phyloP scores from a whole-genome alignment of 2,329 filamentous ascomycete genomes.

The Nannizzia gypsea region DNA sequence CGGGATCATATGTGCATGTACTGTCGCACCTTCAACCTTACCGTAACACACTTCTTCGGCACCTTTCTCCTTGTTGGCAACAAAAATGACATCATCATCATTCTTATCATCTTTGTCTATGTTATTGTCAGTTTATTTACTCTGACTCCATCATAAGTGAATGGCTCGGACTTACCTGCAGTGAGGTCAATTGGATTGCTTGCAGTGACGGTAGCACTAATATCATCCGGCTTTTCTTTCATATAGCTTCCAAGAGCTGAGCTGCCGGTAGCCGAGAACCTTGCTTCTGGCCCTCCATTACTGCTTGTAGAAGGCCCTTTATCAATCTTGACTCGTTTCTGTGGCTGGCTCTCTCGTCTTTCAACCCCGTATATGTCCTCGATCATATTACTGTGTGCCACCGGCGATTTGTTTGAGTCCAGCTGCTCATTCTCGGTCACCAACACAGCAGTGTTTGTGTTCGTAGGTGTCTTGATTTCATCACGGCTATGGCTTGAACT shows the following conservation, averaged over 20 bases:
- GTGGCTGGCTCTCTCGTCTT: slow-evolving; percentile 48
- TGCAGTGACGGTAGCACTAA: slow-evolving; percentile 35
- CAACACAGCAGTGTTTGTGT: background rate
- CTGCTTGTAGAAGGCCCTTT: slow-evolving; percentile 20
- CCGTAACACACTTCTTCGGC: slow-evolving; percentile 71
- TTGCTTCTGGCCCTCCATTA: slow-evolving; percentile 34
- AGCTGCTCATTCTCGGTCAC: slow-evolving; percentile 14
- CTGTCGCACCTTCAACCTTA: slow-evolving; percentile 54
- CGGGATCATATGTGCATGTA: slow-evolving; percentile 56
- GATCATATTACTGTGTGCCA: slow-evolving; percentile 40
- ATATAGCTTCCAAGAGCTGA: slow-evolving; percentile 55
- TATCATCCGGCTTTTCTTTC: slow-evolving; percentile 44
- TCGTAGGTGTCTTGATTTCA: background rate
- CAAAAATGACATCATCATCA: slow-evolving; percentile 31
- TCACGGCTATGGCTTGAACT: background rate
- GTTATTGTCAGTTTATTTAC: background rate
- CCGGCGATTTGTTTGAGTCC: slow-evolving; percentile 17
- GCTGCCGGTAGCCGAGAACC: slow-evolving; percentile 32
- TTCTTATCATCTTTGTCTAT: slow-evolving; percentile 27
- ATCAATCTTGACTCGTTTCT: slow-evolving; percentile 53
- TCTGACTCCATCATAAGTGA: background rate
- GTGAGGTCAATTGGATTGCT: slow-evolving; percentile 36
- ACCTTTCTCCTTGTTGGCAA: slow-evolving; percentile 47
- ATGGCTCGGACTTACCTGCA: slow-evolving; percentile 17
- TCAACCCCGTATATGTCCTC: slow-evolving; percentile 67